phyloP scores from a whole-genome alignment of 2,329 filamentous ascomycete genomes.

The Aspergillus pseudotamarii region DNA sequence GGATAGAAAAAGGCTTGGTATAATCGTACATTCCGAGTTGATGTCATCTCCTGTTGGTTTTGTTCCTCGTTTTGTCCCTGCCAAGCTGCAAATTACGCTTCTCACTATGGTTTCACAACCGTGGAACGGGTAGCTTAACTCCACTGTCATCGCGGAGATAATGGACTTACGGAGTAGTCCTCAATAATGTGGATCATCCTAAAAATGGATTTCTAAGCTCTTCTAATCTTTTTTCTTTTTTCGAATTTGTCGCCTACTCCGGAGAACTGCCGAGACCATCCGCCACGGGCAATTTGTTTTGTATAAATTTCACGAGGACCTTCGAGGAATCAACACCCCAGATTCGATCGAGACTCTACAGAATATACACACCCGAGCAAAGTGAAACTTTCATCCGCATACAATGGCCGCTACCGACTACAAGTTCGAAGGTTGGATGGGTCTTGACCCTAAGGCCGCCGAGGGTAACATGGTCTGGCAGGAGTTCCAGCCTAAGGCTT shows the following conservation, averaged over 20 bases:
- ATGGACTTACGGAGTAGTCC: neutral
- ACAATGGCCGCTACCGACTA: slow-evolving; percentile 42
- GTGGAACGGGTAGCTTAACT: neutral
- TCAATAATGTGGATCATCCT: neutral
- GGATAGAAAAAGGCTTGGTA: neutral
- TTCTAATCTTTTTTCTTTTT: neutral
- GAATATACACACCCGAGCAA: neutral
- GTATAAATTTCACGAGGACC: slow-evolving; percentile 15
- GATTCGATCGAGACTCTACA: neutral
- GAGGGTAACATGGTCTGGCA: slow-evolving; percentile 59
- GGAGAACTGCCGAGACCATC: neutral
- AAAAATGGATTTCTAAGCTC: slow-evolving; percentile 6
- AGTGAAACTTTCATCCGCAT: neutral
- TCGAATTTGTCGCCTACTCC: neutral
- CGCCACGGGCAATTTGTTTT: neutral
- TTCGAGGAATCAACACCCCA: slow-evolving; percentile 9
- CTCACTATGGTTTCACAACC: neutral
- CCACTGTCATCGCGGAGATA: slow-evolving; percentile 12
- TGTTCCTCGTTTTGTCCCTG: neutral
- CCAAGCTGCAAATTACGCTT: neutral
- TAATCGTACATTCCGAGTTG: neutral
- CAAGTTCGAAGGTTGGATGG: slow-evolving; percentile 61
- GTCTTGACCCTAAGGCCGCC: slow-evolving; percentile 50
- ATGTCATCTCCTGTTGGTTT: neutral
- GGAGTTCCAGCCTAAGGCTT: slow-evolving; percentile 63